A percentile compares a stretch with the other conserved stretches of the same genome.
Evolutionary conservation across 768 basidiomycete genomes (phyloP).

Genomic region (Tylopilus subfusipes): DNA sequence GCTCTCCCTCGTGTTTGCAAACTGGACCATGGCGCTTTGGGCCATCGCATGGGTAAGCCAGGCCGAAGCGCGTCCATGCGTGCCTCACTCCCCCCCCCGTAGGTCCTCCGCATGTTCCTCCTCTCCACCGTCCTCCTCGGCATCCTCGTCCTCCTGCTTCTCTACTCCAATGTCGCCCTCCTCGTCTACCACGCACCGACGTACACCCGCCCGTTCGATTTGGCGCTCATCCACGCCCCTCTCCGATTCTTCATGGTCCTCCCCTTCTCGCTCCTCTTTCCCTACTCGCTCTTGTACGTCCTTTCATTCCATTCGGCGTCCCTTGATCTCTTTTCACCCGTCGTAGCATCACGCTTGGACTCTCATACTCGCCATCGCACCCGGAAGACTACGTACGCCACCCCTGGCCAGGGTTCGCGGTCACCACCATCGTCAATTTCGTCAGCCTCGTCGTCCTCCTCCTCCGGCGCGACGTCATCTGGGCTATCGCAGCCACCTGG

Average conservation of each 20-base stretch:
- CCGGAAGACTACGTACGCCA: slow-evolving; percentile 55
- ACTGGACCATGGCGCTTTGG: slow-evolving; percentile 80
- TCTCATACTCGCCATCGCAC: slow-evolving; percentile 49
- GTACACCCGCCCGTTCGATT: slow-evolving; percentile 63
- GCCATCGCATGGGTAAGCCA: slow-evolving; percentile 64
- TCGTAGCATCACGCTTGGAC: slow-evolving; percentile 62
- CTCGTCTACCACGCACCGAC: slow-evolving; percentile 68
- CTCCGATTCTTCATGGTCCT: slow-evolving; percentile 68
- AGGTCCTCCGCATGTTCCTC: slow-evolving; percentile 78
- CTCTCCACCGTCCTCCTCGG: slow-evolving; percentile 70
- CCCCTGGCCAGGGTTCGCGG: slow-evolving; percentile 71
- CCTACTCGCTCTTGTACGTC: slow-evolving; percentile 53
- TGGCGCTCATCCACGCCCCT: slow-evolving; percentile 83
- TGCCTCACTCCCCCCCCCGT: background rate
- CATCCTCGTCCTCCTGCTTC: slow-evolving; percentile 61
- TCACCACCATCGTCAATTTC: slow-evolving; percentile 62
- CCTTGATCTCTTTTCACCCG: too few species aligned
- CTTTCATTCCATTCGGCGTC: background rate
- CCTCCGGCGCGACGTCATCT: slow-evolving; percentile 64
- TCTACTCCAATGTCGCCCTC: slow-evolving; percentile 78
- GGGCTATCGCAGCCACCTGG: slow-evolving; percentile 75
- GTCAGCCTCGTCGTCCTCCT: slow-evolving; percentile 53
- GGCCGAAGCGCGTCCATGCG: fast-evolving
- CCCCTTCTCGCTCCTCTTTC: slow-evolving; percentile 42
- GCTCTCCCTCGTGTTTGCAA: slow-evolving; percentile 66